A percentile compares a stretch with the other conserved stretches of the same genome.
Evolutionary conservation across 331 rosid genomes (phyloP).

Genomic region (Erythrophleum ivorense): DNA sequence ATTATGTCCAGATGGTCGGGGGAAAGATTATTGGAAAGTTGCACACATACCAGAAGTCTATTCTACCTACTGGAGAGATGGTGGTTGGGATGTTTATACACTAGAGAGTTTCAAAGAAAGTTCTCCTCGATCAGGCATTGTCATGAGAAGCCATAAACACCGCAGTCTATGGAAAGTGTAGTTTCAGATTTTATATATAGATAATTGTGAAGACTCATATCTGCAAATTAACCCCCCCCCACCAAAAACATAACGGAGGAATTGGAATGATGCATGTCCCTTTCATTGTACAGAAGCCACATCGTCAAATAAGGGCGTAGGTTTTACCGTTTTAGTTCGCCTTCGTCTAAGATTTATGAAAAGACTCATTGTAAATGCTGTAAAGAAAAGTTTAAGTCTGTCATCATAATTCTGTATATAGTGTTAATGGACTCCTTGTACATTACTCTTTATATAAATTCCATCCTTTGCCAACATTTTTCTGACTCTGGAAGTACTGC

Average conservation of each 20-base stretch:
- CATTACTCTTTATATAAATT: background rate
- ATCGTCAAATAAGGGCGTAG: slow-evolving; percentile 41
- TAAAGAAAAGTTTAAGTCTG: slow-evolving; percentile 6
- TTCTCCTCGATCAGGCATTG: slow-evolving; percentile 42
- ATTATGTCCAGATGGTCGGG: slow-evolving; percentile 49
- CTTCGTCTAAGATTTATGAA: slow-evolving; percentile 32
- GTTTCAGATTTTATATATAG: slow-evolving; percentile 4
- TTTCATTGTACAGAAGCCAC: slow-evolving; percentile 32
- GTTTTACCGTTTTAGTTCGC: slow-evolving; percentile 36
- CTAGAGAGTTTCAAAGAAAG: slow-evolving; percentile 51
- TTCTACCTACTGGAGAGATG: slow-evolving; percentile 58
- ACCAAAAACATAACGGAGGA: background rate
- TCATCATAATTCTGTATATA: background rate
- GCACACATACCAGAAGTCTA: slow-evolving; percentile 57
- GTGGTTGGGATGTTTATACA: slow-evolving; percentile 62
- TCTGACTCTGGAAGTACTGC: background rate
- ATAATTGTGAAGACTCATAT: background rate
- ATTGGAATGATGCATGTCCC: background rate
- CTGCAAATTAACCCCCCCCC: slow-evolving; percentile 6
- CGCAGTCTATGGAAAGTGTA: slow-evolving; percentile 47
- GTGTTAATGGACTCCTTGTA: background rate
- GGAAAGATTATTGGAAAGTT: slow-evolving; percentile 53
- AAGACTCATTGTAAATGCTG: background rate
- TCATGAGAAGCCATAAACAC: slow-evolving; percentile 44
- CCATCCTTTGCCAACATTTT: background rate